A percentile compares a stretch with the other conserved stretches of the same genome.
Conservation (phyloP, 1,284 basidiomycete species). For the Cerioporus squamosus region DNA sequence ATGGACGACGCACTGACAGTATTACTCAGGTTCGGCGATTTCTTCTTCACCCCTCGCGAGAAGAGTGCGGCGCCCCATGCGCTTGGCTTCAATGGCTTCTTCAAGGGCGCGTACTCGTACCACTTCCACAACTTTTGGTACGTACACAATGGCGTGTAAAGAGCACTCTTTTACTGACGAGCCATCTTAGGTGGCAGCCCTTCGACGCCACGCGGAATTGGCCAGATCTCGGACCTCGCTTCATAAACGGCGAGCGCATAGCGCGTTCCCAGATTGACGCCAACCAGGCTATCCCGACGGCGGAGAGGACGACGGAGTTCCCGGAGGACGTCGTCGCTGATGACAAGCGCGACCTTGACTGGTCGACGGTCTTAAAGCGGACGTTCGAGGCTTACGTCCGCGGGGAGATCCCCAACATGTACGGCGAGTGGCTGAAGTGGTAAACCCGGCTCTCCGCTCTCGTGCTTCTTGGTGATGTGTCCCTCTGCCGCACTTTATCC, state of each 20-base stretch:
- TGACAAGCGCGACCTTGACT: constrained; percentile 81
- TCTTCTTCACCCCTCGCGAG: constrained; percentile 63
- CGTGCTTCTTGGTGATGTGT: not conserved
- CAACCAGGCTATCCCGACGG: constrained; percentile 21
- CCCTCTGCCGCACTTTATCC: not conserved
- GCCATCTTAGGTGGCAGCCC: constrained; percentile 80
- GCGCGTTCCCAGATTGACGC: constrained; percentile 47
- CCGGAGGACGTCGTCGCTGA: constrained; percentile 45
- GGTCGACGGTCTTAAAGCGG: constrained; percentile 89
- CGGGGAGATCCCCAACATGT: constrained; percentile 90
- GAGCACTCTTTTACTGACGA: not conserved
- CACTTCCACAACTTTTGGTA: constrained; percentile 57
- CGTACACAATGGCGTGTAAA: not conserved
- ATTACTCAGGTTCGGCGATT: constrained; percentile 54
- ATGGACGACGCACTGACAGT: constrained; percentile 5
- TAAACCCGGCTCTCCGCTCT: constrained; percentile 35
- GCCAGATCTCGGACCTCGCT: constrained; percentile 87
- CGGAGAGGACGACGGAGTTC: constrained; percentile 33
- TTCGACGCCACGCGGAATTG: constrained; percentile 89
- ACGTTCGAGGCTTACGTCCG: constrained; percentile 90
- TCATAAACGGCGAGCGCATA: constrained; percentile 72
- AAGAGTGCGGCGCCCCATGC: constrained; percentile 58
- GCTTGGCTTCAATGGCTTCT: constrained; percentile 70
- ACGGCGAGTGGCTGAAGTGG: constrained; percentile 85
- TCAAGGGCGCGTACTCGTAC: constrained; percentile 70